Evolutionary conservation across 495 filamentous ascomycete genomes (phyloP).

Genomic region (Chaetomium tenue): DNA sequence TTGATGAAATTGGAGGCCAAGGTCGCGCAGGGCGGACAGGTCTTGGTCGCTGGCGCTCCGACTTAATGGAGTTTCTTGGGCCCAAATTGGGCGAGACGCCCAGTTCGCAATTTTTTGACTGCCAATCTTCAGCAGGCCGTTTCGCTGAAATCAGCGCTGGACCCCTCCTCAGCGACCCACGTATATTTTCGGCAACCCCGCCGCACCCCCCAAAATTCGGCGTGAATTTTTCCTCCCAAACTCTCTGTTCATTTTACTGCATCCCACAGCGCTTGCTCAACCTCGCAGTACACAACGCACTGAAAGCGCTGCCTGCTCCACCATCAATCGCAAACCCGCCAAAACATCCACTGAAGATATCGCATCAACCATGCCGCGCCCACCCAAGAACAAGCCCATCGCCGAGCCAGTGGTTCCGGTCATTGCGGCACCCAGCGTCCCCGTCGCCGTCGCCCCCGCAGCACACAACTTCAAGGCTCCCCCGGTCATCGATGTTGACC

Average conservation of each 20-base stretch:
- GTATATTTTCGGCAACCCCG: constrained; percentile 38
- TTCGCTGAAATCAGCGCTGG: constrained; percentile 35
- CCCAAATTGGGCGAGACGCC: constrained; percentile 27
- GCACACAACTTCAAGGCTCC: constrained; percentile 28
- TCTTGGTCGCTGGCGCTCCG: not conserved
- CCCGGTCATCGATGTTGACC: constrained; percentile 47
- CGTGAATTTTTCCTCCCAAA: constrained; percentile 37
- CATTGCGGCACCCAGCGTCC: constrained; percentile 22
- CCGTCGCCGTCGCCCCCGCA: constrained; percentile 5
- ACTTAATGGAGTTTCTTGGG: constrained; percentile 25
- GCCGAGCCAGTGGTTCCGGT: constrained; percentile 38
- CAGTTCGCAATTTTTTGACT: constrained; percentile 31
- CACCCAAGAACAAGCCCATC: constrained; percentile 37
- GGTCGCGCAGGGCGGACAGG: not conserved
- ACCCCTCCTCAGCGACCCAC: constrained; percentile 24
- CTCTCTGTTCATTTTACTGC: constrained; percentile 36
- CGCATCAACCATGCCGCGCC: constrained; percentile 38
- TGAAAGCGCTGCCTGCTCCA: constrained; percentile 24
- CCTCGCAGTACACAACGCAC: constrained; percentile 13
- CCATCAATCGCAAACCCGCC: constrained; percentile 31
- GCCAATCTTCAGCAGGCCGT: constrained; percentile 28
- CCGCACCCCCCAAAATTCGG: constrained; percentile 34
- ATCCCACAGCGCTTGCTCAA: constrained; percentile 29
- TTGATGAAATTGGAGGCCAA: not conserved
- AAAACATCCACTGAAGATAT: constrained; percentile 17